Conservation (phyloP, 2,329 filamentous ascomycete species). For the Colletotrichum acutatum region DNA sequence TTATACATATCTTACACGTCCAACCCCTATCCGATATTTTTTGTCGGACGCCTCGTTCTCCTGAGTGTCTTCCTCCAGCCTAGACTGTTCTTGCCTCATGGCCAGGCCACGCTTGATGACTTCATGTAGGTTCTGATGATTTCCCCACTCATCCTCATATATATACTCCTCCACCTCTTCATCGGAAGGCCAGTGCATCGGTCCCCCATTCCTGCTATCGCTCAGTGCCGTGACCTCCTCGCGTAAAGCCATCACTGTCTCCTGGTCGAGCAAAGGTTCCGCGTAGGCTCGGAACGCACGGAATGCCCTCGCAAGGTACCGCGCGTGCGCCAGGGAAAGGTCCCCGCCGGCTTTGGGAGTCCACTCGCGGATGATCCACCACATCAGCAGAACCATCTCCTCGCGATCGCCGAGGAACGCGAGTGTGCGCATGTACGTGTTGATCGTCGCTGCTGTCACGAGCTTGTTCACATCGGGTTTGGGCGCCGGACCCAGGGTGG, state of each 20-base stretch:
- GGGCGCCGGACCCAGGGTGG: background rate
- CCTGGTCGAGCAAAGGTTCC: constrained; percentile 51
- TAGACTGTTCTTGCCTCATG: background rate
- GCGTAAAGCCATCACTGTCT: constrained; percentile 44
- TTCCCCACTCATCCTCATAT: constrained; percentile 28
- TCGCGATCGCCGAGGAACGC: constrained; percentile 69
- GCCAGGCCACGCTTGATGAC: background rate
- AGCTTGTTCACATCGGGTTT: background rate
- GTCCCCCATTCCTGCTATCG: too few relatives aligned
- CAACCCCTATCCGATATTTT: background rate
- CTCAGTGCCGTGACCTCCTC: constrained; percentile 42
- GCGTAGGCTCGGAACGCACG: constrained; percentile 62
- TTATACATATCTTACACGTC: background rate
- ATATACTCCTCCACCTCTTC: constrained; percentile 49
- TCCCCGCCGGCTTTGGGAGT: constrained; percentile 47
- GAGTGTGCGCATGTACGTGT: constrained; percentile 70
- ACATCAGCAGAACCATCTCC: constrained; percentile 66
- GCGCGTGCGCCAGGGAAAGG: constrained; percentile 43
- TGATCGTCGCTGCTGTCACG: constrained; percentile 55
- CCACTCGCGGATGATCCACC: constrained; percentile 68
- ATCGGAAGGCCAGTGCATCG: constrained; percentile 52
- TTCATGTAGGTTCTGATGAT: constrained; percentile 15
- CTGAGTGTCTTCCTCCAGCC: background rate
- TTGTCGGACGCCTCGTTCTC: background rate
- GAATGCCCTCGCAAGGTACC: constrained; percentile 47